Percentiles rank a stretch among this genome's conserved stretches.
Evolutionary conservation across 2,329 filamentous ascomycete species (phyloP).

Genomic region (Bimuria novae-zelandiae): DNA sequence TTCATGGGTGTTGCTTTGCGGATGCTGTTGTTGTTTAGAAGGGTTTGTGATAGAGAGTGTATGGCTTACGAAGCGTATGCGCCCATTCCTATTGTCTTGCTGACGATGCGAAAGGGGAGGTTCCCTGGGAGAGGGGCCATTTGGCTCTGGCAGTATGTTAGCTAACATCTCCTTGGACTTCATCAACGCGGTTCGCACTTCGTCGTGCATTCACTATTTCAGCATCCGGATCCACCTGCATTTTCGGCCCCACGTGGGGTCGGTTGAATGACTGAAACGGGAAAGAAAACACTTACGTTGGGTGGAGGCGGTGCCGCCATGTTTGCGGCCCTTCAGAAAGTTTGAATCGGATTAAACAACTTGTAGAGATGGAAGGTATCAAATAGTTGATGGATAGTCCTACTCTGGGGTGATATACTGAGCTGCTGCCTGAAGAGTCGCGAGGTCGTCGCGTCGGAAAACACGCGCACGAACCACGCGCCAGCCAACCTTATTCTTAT

Average conservation of each 20-base stretch:
- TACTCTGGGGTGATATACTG: slow-evolving; percentile 8
- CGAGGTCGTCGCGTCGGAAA: slow-evolving; percentile 5
- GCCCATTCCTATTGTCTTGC: slow-evolving; percentile 93
- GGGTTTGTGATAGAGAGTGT: no score
- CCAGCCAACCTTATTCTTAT: slow-evolving; percentile 8
- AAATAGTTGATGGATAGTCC: not conserved
- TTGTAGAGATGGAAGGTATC: not conserved
- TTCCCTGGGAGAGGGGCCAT: slow-evolving; percentile 81
- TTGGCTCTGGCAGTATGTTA: slow-evolving; percentile 69
- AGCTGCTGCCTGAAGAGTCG: slow-evolving; percentile 18
- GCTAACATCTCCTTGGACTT: not conserved
- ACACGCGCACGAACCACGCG: slow-evolving; percentile 22
- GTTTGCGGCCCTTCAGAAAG: not conserved
- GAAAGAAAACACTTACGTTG: not conserved
- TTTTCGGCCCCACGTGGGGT: not conserved
- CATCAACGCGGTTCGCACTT: no score
- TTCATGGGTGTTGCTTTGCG: slow-evolving; percentile 87
- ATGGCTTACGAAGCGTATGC: slow-evolving; percentile 90
- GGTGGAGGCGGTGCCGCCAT: slow-evolving; percentile 6
- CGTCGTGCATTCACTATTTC: no score
- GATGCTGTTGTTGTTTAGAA: slow-evolving; percentile 57
- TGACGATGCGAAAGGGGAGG: slow-evolving; percentile 91
- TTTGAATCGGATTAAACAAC: no score
- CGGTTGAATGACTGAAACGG: not conserved
- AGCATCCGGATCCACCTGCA: not conserved